Percentiles rank a stretch among this genome's conserved stretches.
Conservation (phyloP, 306 rosid genomes). For the Carpinus fangiana region DNA sequence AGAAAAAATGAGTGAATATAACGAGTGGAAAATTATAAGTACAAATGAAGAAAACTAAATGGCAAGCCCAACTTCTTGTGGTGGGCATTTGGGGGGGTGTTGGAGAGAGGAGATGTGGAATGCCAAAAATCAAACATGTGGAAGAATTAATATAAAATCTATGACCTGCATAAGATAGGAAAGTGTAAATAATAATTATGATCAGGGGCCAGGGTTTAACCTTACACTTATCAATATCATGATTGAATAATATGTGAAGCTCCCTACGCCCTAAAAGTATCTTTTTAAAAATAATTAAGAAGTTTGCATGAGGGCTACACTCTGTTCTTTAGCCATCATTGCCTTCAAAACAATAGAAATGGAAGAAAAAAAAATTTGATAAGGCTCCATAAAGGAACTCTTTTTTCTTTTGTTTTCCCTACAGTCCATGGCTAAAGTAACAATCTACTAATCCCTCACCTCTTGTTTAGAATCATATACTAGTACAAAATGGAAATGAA, state of each 20-base stretch:
- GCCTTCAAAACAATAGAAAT: not conserved
- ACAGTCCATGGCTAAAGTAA: not conserved
- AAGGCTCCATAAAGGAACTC: conserved; percentile 1
- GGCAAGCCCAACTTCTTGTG: not conserved
- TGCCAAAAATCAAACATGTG: not conserved
- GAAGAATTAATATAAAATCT: not conserved
- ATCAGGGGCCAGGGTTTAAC: not conserved
- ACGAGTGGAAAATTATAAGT: not conserved
- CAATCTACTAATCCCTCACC: not conserved
- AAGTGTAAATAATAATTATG: not conserved
- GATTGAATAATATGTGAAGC: not conserved
- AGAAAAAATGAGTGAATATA: not conserved
- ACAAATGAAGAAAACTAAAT: not conserved
- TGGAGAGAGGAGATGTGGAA: not conserved
- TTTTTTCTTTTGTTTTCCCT: conserved; percentile 14
- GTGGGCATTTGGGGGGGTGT: not conserved
- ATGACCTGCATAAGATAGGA: not conserved
- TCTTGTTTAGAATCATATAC: not conserved
- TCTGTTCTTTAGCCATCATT: not conserved
- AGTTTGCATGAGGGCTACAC: not conserved
- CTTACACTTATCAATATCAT: not conserved
- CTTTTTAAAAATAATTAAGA: not conserved
- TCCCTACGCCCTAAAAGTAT: not conserved
- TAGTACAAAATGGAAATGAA: not conserved
- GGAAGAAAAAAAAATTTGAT: too few species aligned